Conservation (phyloP, 768 basidiomycete species). For the Suillus decipiens region DNA sequence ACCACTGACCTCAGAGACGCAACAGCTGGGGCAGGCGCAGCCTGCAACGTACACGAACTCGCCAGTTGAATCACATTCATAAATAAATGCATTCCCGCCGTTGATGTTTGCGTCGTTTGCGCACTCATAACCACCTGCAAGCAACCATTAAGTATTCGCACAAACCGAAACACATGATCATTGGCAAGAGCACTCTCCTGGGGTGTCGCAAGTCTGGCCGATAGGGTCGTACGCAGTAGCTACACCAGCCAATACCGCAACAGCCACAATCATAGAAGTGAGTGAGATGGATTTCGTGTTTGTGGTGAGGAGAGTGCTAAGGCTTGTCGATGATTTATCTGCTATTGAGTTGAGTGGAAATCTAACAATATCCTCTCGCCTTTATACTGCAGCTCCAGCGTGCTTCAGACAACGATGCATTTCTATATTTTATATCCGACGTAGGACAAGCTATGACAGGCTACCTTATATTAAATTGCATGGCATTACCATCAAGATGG, state of each 20-base stretch:
- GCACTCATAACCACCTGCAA: background rate
- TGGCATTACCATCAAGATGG: background rate
- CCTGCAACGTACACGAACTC: background rate
- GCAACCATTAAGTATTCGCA: background rate
- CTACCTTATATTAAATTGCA: background rate
- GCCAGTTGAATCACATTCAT: background rate
- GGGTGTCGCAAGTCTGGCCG: constrained; percentile 2
- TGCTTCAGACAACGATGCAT: background rate
- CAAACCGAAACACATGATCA: too few species aligned
- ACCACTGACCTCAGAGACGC: background rate
- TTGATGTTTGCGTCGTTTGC: background rate
- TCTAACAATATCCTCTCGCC: background rate
- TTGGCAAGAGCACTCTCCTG: background rate
- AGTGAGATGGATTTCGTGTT: constrained; percentile 2
- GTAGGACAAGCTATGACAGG: background rate
- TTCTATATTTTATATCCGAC: background rate
- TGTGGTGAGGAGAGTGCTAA: background rate
- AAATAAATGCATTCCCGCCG: constrained; percentile 1
- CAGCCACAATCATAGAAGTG: constrained; percentile 5
- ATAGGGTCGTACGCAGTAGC: constrained; percentile 4
- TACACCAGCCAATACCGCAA: background rate
- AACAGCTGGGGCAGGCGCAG: background rate
- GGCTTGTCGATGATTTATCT: background rate
- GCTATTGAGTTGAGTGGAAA: background rate
- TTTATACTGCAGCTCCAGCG: background rate